Base-by-base conservation (phyloP, 2,329 filamentous ascomycete genomes). In the Scolecobasidium constrictum region DNA sequence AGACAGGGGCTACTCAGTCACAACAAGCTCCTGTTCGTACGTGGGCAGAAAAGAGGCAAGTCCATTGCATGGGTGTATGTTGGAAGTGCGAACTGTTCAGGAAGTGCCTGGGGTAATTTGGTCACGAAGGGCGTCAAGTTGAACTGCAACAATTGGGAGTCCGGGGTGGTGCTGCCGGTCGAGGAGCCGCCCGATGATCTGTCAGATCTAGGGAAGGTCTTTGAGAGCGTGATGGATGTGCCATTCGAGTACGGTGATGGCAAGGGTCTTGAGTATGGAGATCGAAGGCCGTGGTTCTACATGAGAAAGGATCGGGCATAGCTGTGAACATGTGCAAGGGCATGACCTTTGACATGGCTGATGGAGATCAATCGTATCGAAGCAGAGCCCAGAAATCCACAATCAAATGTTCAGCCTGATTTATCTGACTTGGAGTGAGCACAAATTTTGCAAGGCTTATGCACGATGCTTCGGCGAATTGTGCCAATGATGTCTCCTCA, bases 81-180 rank as follows among this genome's bases (percentile, higher is more conserved):
- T 28, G 92, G 92, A 13, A 94, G 86, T 52, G 86, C 86, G 5
- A 98, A 98, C 62, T 64, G 94, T 20, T 94, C 87, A 0, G 87
- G 95, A 61, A 88, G 84, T 57, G 92, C 92, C 21, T 98, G 92
- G 90, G 92, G 90, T 17, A 78, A 78, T 37, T 63, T 94, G 21
- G 75, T 80, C 42, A 63, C 59, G 5, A 81, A 76, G 2, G 80
- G 80, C 47, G 62, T 74, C 47, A 94, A 86, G 59, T 69, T 96
- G 48, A 87, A 75, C 48, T 87, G 83, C 60, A 78, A 84, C 43
- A 98, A 96, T 59, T 96, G 90, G 88, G 92, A 96, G 63, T 94
- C 87, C 56, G 92, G 92, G 26, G 84, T 98, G 1, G 53, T 96
- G 18, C 58, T 95, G 33, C 78, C 80, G 7, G 67, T 83, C 49